phyloP scores from a whole-genome alignment of 2,329 filamentous ascomycete genomes.

The Aspergillus terreus region DNA sequence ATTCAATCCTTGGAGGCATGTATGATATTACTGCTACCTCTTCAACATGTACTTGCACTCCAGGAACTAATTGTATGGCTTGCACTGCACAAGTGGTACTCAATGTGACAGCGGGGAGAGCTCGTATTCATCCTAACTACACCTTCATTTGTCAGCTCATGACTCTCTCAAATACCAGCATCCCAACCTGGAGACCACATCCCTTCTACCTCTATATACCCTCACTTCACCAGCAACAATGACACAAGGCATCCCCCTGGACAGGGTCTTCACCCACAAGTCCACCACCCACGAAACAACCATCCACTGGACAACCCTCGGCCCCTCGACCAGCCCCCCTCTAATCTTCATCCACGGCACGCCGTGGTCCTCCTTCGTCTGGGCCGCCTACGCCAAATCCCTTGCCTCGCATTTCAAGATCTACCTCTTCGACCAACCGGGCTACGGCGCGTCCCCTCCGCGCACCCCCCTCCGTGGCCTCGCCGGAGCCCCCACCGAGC shows the following conservation, averaged over 20 bases:
- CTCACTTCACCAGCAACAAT: too few species aligned
- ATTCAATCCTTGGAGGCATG: too few species aligned
- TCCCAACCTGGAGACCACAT: too few species aligned
- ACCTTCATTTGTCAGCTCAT: too few species aligned
- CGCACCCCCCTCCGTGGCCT: slow-evolving; percentile 19
- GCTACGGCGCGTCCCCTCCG: slow-evolving; percentile 40
- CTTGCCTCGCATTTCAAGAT: slow-evolving; percentile 37
- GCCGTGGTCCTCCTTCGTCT: slow-evolving; percentile 45
- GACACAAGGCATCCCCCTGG: background rate
- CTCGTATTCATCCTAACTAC: too few species aligned
- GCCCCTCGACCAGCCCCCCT: slow-evolving; percentile 24
- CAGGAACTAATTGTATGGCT: too few species aligned
- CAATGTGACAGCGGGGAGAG: too few species aligned
- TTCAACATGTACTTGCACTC: too few species aligned
- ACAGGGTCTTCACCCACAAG: slow-evolving; percentile 25
- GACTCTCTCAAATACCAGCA: too few species aligned
- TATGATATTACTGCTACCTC: too few species aligned
- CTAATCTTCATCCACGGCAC: slow-evolving; percentile 48
- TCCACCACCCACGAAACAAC: slow-evolving; percentile 22
- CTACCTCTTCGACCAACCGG: slow-evolving; percentile 46
- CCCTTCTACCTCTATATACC: too few species aligned
- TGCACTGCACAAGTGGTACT: too few species aligned
- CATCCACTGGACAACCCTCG: slow-evolving; percentile 34
- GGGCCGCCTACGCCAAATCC: slow-evolving; percentile 32
- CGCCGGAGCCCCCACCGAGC: slow-evolving; percentile 12